Conservation (phyloP, 2,329 filamentous ascomycete species). For the Hymenotorrendiella dingleyae region DNA sequence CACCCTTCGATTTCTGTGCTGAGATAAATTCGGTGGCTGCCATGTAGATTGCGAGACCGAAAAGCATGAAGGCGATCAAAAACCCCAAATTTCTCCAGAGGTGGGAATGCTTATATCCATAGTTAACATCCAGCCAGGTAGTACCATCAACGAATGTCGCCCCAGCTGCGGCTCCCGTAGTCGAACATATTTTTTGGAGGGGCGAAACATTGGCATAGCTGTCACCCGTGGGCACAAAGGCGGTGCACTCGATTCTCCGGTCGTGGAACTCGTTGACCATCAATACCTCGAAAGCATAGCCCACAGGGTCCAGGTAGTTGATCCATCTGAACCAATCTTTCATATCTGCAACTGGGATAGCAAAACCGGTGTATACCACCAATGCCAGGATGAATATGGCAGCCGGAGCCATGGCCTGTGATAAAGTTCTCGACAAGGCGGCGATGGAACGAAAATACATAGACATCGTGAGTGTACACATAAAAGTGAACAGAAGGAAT, state of each 20-base stretch:
- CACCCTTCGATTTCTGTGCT: conserved; percentile 69
- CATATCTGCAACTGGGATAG: conserved; percentile 50
- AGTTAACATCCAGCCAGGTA: conserved; percentile 47
- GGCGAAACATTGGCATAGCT: conserved; percentile 12
- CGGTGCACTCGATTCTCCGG: conserved; percentile 18
- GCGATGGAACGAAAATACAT: conserved; percentile 82
- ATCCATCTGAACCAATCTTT: conserved; percentile 78
- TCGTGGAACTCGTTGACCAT: conserved; percentile 74
- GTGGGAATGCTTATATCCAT: conserved; percentile 51
- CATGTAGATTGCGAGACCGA: conserved; percentile 58
- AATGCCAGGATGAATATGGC: conserved; percentile 40
- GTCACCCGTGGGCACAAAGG: conserved; percentile 21
- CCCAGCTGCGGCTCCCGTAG: conserved; percentile 53
- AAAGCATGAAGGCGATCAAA: conserved; percentile 56
- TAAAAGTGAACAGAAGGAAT: conserved; percentile 43
- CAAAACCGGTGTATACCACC: conserved; percentile 35
- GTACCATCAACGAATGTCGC: conserved; percentile 48
- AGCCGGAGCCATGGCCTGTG: conserved; percentile 56
- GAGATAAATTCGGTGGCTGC: conserved; percentile 54
- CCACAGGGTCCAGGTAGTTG: conserved; percentile 55
- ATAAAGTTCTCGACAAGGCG: conserved; percentile 64
- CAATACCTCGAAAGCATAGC: conserved; percentile 73
- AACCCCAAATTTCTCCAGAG: conserved; percentile 67
- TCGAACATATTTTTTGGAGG: conserved; percentile 43
- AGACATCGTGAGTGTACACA: conserved; percentile 51